A percentile compares a stretch with the other conserved stretches of the same genome.
These are phyloP conservation scores for Botrytis aclada DNA, from an alignment of 2,329 filamentous ascomycete genomes.

Conservation along the genomic window DNA sequence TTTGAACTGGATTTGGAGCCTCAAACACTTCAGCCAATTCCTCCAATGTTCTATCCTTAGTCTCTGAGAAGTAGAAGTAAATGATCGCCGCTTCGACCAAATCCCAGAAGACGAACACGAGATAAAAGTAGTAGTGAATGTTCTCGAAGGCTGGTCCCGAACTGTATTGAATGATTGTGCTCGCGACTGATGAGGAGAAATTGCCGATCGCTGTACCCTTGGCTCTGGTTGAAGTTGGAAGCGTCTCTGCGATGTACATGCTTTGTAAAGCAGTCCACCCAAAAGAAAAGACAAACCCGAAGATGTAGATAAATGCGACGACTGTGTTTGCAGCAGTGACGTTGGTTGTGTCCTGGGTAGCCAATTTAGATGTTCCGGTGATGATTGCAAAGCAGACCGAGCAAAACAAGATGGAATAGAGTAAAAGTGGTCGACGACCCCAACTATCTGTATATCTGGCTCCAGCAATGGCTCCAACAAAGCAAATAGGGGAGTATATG, in stretches of 20 bases:
- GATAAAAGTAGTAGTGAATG: slow-evolving; percentile 40
- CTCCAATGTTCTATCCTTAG: slow-evolving; percentile 53
- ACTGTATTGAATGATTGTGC: slow-evolving; percentile 40
- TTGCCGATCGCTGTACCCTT: slow-evolving; percentile 45
- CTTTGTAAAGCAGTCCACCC: slow-evolving; percentile 50
- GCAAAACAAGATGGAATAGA: slow-evolving; percentile 47
- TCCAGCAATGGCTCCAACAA: slow-evolving; percentile 39
- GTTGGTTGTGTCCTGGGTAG: slow-evolving; percentile 23
- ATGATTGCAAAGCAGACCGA: slow-evolving; percentile 49
- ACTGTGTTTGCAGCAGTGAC: slow-evolving; percentile 44
- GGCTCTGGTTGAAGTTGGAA: slow-evolving; percentile 45
- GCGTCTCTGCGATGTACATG: slow-evolving; percentile 49
- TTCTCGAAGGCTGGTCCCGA: slow-evolving; percentile 40
- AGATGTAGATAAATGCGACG: slow-evolving; percentile 52
- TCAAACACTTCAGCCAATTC: slow-evolving; percentile 54
- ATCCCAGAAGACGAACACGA: slow-evolving; percentile 38
- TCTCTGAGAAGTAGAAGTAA: slow-evolving; percentile 53
- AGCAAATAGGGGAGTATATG: slow-evolving; percentile 30
- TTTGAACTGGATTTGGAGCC: slow-evolving; percentile 46
- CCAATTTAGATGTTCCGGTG: slow-evolving; percentile 47
- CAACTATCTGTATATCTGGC: slow-evolving; percentile 29
- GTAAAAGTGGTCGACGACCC: slow-evolving; percentile 41
- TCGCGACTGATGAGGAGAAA: slow-evolving; percentile 41
- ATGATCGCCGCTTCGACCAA: slow-evolving; percentile 43
- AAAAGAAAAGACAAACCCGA: slow-evolving; percentile 50